Conservation (phyloP, 257 asterid species). For the Lithospermum erythrorhizon region DNA sequence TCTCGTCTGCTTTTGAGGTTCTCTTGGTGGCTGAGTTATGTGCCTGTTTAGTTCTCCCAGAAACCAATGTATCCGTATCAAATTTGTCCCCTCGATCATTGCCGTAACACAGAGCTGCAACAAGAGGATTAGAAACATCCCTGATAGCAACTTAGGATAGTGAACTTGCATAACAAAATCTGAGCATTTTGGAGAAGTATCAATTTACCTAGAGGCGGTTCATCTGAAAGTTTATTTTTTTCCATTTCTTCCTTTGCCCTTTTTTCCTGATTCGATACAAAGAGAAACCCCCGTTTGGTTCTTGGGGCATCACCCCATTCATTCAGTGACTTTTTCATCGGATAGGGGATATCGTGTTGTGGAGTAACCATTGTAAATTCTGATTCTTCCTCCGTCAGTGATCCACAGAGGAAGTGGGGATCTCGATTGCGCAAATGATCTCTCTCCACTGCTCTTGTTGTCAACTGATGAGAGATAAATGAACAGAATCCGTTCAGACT, state of each 20-base stretch:
- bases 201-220: constrained; percentile 22
- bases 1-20: constrained; percentile 12
- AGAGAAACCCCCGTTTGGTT: constrained; percentile 30
- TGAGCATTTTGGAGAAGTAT: not conserved
- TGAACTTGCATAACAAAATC: not conserved
- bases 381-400: constrained; percentile 54
- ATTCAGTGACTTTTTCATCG: constrained; percentile 18
- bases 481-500: not conserved
- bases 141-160: not conserved
- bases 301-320: constrained; percentile 26
- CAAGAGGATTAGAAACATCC: constrained; percentile 3
- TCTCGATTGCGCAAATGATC: constrained; percentile 51
- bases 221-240: constrained; percentile 8
- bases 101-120: constrained; percentile 25
- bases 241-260: constrained; percentile 16
- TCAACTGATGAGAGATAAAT: constrained; percentile 32
- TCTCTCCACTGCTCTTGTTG: constrained; percentile 40
- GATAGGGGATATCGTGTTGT: constrained; percentile 25
- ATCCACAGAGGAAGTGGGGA: constrained; percentile 69
- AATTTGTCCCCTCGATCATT: constrained; percentile 16
- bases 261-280: constrained; percentile 26
- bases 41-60: constrained; percentile 12
- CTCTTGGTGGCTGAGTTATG: constrained; percentile 14
- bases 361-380: constrained; percentile 41
- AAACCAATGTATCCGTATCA: constrained; percentile 10